Base-by-base conservation (phyloP, 148 eudicot species). In the Rheum nobile region DNA sequence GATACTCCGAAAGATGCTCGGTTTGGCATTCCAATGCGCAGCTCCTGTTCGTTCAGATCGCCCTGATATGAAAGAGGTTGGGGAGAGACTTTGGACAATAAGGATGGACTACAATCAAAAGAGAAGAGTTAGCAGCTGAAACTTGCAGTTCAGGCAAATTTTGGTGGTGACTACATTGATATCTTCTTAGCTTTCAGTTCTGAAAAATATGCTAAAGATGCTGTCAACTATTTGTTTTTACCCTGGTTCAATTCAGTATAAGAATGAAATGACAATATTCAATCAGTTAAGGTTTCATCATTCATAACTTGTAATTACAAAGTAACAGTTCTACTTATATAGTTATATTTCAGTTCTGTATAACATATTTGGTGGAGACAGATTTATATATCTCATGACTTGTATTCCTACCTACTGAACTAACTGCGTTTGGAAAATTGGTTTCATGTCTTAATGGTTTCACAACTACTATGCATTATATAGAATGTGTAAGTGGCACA, bases 51-150 rank as follows among this genome's bases (percentile, higher is more conserved):
- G 89, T 35, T 44, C 72, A 13, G 97, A 95, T 74, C 92, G 99
- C n/a, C 99, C 99, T 0, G 92, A 92, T 72, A 92, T 92, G 99
- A 90, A 90, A 77, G 43, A 75, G 3, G 97, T 90, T 0, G 94
- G 88, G n/a, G 92, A 87, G 79, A 89, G 82, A 74, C 75, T 95
- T 34, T 92, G 99, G 99, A 82, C 81, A 34, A 87, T 95, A 70
- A 83, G 99, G 77, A 86, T 88, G 96, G 90, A 88, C 39, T 82
- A 87, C 80, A 78, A 83, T 54, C 52, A 46, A 11, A 54, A 59
- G 34, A 65, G 22, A 32, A 65, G 21, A 16, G 39, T 16, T 65
- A 0, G 41, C 70, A 17, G 70, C 41, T 65, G 70, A 65, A 31
- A 65, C 8, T 31, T 65, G 39, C 21, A 31, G 39, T 65, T 65